Percentiles rank a stretch among this genome's conserved stretches.
phyloP scores from a whole-genome alignment of 805 yeast genomes.

The Cyberlindnera nakhonratchasimensis region DNA sequence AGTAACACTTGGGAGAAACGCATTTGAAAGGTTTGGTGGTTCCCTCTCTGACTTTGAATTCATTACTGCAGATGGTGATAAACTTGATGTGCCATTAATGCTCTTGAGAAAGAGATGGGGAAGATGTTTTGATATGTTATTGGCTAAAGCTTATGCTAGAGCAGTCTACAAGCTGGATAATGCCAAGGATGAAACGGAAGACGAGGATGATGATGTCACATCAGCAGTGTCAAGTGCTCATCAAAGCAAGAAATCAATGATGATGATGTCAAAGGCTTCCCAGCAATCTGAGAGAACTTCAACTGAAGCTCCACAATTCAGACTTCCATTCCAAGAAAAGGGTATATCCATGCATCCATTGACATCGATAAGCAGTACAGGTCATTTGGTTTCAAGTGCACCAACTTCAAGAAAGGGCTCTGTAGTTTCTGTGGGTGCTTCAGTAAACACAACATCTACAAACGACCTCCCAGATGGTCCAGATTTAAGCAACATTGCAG shows the following conservation, averaged over 20 bases:
- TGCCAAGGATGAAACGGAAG: constrained; percentile 14
- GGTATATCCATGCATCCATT: constrained; percentile 12
- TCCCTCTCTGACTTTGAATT: constrained; percentile 69
- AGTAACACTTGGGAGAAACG: constrained; percentile 71
- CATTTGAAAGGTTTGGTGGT: constrained; percentile 62
- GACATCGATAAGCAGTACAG: constrained; percentile 10
- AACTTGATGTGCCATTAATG: constrained; percentile 58
- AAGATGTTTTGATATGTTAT: constrained; percentile 54
- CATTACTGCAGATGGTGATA: constrained; percentile 64
- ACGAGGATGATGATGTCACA: constrained; percentile 5
- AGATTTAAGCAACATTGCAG: constrained; percentile 42
- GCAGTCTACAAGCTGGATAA: constrained; percentile 38
- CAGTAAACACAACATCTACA: constrained; percentile 28
- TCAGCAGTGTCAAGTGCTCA: constrained; percentile 20
- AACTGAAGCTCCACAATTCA: constrained; percentile 49
- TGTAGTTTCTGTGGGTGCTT: constrained; percentile 32
- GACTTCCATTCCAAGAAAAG: constrained; percentile 66
- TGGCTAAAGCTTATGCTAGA: constrained; percentile 62
- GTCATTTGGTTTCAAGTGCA: constrained; percentile 11
- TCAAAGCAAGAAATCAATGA: constrained; percentile 28
- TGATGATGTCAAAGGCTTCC: constrained; percentile 19
- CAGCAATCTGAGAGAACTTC: constrained; percentile 12
- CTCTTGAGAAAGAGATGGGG: constrained; percentile 78
- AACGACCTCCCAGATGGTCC: constrained; percentile 28
- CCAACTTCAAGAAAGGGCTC: constrained; percentile 38